These are phyloP conservation scores for Triangularia setosa DNA, from an alignment of 2,329 filamentous ascomycete species.

Conservation along the genomic window DNA sequence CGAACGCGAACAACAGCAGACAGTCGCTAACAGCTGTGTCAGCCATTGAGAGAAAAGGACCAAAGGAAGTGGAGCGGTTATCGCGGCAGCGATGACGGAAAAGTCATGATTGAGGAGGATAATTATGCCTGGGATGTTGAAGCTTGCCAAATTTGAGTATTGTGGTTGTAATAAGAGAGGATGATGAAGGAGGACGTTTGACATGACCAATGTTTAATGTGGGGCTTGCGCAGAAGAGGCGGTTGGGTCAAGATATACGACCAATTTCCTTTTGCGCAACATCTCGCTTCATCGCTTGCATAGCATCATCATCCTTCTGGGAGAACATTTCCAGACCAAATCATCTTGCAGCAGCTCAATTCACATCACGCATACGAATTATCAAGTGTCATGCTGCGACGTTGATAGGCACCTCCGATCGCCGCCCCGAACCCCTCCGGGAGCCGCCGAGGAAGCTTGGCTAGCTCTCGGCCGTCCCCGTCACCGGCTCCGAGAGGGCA, in stretches of 20 bases:
- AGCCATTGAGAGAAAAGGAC: neutral
- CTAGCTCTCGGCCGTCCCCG: constrained; percentile 1
- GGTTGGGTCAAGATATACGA: too few species aligned
- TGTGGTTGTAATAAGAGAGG: neutral
- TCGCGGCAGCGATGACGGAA: neutral
- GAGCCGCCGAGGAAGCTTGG: neutral
- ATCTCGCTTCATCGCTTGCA: too few species aligned
- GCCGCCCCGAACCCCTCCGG: constrained; percentile 3
- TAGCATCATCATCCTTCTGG: too few species aligned
- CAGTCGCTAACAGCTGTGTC: neutral
- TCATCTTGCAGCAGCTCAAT: neutral
- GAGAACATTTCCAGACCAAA: too few species aligned
- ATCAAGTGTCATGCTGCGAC: neutral
- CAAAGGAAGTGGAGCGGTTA: neutral
- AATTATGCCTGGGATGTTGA: neutral
- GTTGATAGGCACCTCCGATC: neutral
- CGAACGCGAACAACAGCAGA: neutral
- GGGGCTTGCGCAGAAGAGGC: too few species aligned
- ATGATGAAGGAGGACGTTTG: too few species aligned
- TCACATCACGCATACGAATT: neutral
- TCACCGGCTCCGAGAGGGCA: neutral
- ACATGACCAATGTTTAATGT: too few species aligned
- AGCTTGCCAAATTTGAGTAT: neutral
- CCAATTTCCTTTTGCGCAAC: too few species aligned
- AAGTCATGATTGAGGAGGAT: neutral